Base-by-base conservation (phyloP, 352 stramenopile genomes). In the Phytophthora cajani region DNA sequence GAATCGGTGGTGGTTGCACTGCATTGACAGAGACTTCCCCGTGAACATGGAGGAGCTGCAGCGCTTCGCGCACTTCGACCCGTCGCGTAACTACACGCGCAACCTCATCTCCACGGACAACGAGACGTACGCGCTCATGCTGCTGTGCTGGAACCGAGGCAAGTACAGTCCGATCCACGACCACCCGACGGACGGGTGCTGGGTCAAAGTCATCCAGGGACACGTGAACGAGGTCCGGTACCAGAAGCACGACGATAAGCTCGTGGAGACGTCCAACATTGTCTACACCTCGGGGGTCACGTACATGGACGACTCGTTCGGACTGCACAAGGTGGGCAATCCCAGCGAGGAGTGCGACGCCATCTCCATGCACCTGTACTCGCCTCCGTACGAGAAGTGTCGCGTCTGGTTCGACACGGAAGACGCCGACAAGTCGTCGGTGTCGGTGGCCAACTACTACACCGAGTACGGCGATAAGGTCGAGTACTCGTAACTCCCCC, bases 331-430 rank as follows among this genome's bases (percentile, higher is more conserved):
- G 60, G 85, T 98, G 14, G 91, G 88, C 25, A 95, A 97, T 67
- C 83, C 82, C 19, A 69, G 83, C 49, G 42, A 64, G 8, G 77
- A 91, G 57, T 64, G 81, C n/a, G 83, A 92, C 46, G 90, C 95
- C n/a, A 89, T 98, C 60, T 97, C 95, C 5, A 81, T 98, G 72
- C 95, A 98, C 69, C 68, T 98, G 1, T 98, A 98, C 69, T 84
- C 87, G 36, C 95, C 95, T 62, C 95, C 95, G 44, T 98, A 98
- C 75, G 74, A 95, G 21, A 90, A 93, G 69, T 98, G 95, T 74
- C 87, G 87, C 56, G 78, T 97, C 64, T 98, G 91, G 91, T 76
- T 94, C 57, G 84, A 96, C 64, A 79, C 83, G 17, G 69, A 72
- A 3, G 60, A 92, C 51, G 81, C 85, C 33, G 69, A 69, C 61